Conservation (phyloP, 2,329 filamentous ascomycete genomes). For the Tolypocladium tropicale region DNA sequence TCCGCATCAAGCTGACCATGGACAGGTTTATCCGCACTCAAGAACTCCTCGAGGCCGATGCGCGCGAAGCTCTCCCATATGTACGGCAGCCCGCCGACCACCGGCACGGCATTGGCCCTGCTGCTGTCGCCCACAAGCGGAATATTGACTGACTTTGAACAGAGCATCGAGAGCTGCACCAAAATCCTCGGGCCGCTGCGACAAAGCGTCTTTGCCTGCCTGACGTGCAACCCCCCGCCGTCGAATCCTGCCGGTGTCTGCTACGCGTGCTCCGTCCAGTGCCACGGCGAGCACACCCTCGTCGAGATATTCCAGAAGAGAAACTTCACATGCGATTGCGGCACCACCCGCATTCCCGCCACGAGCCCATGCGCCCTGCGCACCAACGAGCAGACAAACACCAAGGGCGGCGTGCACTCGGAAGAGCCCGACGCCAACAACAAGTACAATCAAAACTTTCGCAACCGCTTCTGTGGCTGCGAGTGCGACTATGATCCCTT, state of each 20-base stretch:
- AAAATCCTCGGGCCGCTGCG: conserved; percentile 79
- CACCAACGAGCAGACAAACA: conserved; percentile 59
- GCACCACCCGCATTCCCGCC: conserved; percentile 66
- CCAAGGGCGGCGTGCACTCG: conserved; percentile 66
- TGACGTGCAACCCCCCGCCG: conserved; percentile 85
- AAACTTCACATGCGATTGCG: conserved; percentile 94
- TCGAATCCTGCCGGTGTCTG: conserved; percentile 67
- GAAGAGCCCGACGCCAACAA: conserved; percentile 65
- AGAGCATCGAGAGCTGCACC: conserved; percentile 93
- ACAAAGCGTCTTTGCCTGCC: conserved; percentile 82
- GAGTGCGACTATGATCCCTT: conserved; percentile 79
- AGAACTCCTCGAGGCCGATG: conserved; percentile 85
- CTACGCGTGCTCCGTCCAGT: conserved; percentile 94
- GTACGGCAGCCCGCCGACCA: conserved; percentile 35
- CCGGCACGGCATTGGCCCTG: not conserved
- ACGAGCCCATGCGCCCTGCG: conserved; percentile 68
- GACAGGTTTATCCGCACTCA: conserved; percentile 80
- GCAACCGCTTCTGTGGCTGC: conserved; percentile 86
- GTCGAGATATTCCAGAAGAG: conserved; percentile 95
- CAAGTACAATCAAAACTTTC: conserved; percentile 92
- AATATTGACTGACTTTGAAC: conserved; percentile 9
- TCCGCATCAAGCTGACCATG: not conserved
- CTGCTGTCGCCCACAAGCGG: not conserved
- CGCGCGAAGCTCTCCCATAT: conserved; percentile 88
- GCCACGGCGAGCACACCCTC: conserved; percentile 87